Percentiles rank a stretch among this genome's conserved stretches.
Evolutionary conservation across 352 stramenopile species (phyloP).

Genomic region (Thalassiosira exigua): DNA sequence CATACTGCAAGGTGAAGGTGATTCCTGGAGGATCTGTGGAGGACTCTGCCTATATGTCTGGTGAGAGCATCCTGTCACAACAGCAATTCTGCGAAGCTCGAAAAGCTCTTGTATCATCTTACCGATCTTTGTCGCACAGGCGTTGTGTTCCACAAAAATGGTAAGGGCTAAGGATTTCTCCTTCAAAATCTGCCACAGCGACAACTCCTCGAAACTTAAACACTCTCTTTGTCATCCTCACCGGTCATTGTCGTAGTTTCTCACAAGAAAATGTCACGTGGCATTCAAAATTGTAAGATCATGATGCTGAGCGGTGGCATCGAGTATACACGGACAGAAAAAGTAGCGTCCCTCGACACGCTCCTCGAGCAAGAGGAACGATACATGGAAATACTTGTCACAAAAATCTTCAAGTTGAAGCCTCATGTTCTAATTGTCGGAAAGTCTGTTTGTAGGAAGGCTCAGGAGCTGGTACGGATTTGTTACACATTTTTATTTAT

Average conservation of each 20-base stretch:
- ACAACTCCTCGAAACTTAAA: background rate
- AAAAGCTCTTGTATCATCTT: background rate
- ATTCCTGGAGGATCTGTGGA: constrained; percentile 87
- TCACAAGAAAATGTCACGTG: constrained; percentile 95
- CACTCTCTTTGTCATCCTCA: background rate
- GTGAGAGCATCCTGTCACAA: background rate
- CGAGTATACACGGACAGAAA: constrained; percentile 93
- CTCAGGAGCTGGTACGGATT: constrained; percentile 94
- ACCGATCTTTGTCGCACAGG: constrained; percentile 35
- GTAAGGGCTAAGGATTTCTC: too few species aligned
- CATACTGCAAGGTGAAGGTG: constrained; percentile 85
- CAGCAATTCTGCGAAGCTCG: background rate
- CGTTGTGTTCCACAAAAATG: constrained; percentile 94
- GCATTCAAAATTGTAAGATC: constrained; percentile 95
- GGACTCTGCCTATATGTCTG: constrained; percentile 94
- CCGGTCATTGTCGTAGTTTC: constrained; percentile 72
- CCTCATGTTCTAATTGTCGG: constrained; percentile 95
- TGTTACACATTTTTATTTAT: too few species aligned
- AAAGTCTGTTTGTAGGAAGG: constrained; percentile 82
- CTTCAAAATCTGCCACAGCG: background rate
- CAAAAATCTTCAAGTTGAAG: constrained; percentile 94
- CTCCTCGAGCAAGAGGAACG: constrained; percentile 95
- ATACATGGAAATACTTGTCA: constrained; percentile 96
- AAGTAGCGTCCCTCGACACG: constrained; percentile 94
- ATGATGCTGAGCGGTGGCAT: constrained; percentile 95